A percentile compares a stretch with the other conserved stretches of the same genome.
These are phyloP conservation scores for Epichloe elymi DNA, from an alignment of 2,329 filamentous ascomycete species.

Conservation along the genomic window DNA sequence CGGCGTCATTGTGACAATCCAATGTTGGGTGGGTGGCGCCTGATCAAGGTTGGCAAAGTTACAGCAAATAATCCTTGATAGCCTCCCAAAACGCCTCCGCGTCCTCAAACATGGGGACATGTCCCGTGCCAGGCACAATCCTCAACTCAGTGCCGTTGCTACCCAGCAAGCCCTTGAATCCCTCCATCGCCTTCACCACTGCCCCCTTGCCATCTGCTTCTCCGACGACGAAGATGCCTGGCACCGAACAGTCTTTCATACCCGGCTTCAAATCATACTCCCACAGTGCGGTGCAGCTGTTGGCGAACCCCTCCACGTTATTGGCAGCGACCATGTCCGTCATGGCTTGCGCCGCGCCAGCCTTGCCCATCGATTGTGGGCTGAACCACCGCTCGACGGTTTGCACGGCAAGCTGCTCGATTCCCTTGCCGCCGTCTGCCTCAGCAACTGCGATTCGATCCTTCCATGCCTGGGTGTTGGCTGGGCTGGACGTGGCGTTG, in stretches of 20 bases:
- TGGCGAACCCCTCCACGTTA: slow-evolving; percentile 54
- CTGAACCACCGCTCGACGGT: slow-evolving; percentile 77
- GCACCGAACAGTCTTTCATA: slow-evolving; percentile 41
- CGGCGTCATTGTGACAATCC: too few species aligned
- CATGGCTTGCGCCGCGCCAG: slow-evolving; percentile 39
- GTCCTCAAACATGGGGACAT: slow-evolving; percentile 74
- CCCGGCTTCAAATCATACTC: slow-evolving; percentile 51
- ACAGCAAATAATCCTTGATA: slow-evolving; percentile 26
- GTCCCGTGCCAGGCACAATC: slow-evolving; percentile 57
- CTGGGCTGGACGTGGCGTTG: slow-evolving; percentile 55
- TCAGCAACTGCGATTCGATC: slow-evolving; percentile 60
- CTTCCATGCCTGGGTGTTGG: slow-evolving; percentile 68
- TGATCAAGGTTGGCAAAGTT: too few species aligned
- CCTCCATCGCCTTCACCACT: slow-evolving; percentile 67
- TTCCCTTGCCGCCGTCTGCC: slow-evolving; percentile 40
- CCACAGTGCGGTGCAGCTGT: slow-evolving; percentile 57
- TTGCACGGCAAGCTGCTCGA: slow-evolving; percentile 51
- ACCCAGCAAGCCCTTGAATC: slow-evolving; percentile 49
- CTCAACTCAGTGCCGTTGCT: slow-evolving; percentile 42
- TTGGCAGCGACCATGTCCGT: slow-evolving; percentile 58
- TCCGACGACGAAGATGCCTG: slow-evolving; percentile 58
- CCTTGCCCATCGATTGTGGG: slow-evolving; percentile 32
- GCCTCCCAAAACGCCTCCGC: slow-evolving; percentile 54
- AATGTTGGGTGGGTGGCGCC: too few species aligned
- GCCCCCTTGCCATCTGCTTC: slow-evolving; percentile 57